Evolutionary conservation across 2,329 filamentous ascomycete species (phyloP).

Genomic region (Fusarium keratoplasticum): DNA sequence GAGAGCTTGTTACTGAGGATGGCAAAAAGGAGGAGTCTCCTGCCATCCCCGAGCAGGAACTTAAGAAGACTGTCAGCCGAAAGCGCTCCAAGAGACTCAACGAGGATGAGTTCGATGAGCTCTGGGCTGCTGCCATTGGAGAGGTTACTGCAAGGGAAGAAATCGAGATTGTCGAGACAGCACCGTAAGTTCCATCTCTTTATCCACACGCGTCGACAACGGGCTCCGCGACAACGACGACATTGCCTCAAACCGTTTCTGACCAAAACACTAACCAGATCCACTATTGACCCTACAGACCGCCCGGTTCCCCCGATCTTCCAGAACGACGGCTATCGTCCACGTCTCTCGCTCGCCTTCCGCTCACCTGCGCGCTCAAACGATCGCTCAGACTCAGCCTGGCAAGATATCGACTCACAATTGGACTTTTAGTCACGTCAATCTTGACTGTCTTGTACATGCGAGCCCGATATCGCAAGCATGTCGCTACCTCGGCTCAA

Average conservation of each 20-base stretch:
- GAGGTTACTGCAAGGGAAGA: slow-evolving; percentile 75
- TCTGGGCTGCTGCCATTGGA: slow-evolving; percentile 80
- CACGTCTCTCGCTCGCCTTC: slow-evolving; percentile 90
- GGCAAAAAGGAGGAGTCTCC: slow-evolving; percentile 70
- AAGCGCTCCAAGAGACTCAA: slow-evolving; percentile 86
- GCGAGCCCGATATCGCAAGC: slow-evolving; percentile 71
- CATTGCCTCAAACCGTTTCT: slow-evolving; percentile 54
- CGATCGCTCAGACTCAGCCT: slow-evolving; percentile 82
- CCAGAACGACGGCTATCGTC: slow-evolving; percentile 76
- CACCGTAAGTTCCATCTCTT: slow-evolving; percentile 63
- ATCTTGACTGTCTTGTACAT: slow-evolving; percentile 69
- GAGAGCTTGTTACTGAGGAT: slow-evolving; percentile 73
- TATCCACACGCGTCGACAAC: slow-evolving; percentile 17
- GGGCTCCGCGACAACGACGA: slow-evolving; percentile 36
- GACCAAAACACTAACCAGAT: slow-evolving; percentile 87
- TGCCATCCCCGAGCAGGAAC: slow-evolving; percentile 72
- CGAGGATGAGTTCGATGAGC: slow-evolving; percentile 89
- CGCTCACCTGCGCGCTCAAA: slow-evolving; percentile 84
- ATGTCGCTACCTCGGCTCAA: slow-evolving; percentile 73
- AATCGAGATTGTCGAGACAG: slow-evolving; percentile 60
- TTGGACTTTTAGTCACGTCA: slow-evolving; percentile 73
- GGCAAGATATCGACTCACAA: slow-evolving; percentile 88
- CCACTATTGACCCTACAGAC: slow-evolving; percentile 78
- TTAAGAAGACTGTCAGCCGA: slow-evolving; percentile 81
- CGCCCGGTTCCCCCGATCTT: slow-evolving; percentile 72